These are phyloP conservation scores for Vitis rotundifolia DNA, from an alignment of 164 flowering plant genomes.

Conservation along the genomic window DNA sequence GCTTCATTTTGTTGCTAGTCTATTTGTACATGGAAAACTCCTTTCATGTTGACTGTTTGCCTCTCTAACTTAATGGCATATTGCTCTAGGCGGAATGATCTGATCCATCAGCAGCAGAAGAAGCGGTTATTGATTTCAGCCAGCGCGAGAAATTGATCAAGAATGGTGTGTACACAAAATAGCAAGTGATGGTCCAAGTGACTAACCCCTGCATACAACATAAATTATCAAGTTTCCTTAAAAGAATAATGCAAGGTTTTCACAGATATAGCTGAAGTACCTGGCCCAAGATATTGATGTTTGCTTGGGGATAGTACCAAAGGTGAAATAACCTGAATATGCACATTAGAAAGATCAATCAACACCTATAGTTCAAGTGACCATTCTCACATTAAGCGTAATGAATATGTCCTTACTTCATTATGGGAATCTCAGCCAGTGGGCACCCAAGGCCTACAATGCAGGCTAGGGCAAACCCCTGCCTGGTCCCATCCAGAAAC, in stretches of 20 bases:
- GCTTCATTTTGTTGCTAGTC: too few species aligned
- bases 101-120: constrained; percentile 17
- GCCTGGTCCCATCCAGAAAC: constrained; percentile 59
- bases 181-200: constrained; percentile 34
- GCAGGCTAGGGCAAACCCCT: constrained; percentile 75
- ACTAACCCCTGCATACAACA: constrained; percentile 47
- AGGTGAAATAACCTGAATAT: constrained; percentile 66
- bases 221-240: background rate
- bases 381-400: too few species aligned
- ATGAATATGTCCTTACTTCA: constrained; percentile 50
- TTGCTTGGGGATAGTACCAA: constrained; percentile 86
- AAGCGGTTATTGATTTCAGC: constrained; percentile 39
- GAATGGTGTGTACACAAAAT: constrained; percentile 82
- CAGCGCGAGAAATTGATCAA: constrained; percentile 68
- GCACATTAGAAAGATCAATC: background rate
- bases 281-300: constrained; percentile 74
- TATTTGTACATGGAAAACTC: too few species aligned
- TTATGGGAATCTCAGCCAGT: constrained; percentile 82
- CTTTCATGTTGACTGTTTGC: too few species aligned
- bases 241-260: background rate
- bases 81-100: constrained; percentile 4
- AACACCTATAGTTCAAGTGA: background rate
- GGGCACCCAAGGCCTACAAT: constrained; percentile 78
- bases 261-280: constrained; percentile 20
- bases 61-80: background rate